A percentile compares a stretch with the other conserved stretches of the same genome.
These are phyloP conservation scores for Chaetomium fimeti DNA, from an alignment of 495 filamentous ascomycete genomes.

Conservation along the genomic window DNA sequence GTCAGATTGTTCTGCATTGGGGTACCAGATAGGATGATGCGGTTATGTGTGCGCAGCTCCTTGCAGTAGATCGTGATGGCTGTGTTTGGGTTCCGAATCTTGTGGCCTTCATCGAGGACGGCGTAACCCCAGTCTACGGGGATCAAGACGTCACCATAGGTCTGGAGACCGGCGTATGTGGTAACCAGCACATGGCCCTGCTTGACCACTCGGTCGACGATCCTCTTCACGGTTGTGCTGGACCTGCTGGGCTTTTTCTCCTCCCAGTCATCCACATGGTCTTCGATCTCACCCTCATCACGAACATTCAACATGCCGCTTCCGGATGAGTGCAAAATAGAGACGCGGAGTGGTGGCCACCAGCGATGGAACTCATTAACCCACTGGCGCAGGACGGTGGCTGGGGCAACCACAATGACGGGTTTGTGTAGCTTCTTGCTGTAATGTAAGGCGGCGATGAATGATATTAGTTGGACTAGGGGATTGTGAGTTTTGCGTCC, in stretches of 20 bases:
- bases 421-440: slow-evolving; percentile 80
- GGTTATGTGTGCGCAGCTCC: slow-evolving; percentile 79
- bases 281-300: slow-evolving; percentile 69
- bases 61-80: slow-evolving; percentile 91
- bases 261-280: slow-evolving; percentile 53
- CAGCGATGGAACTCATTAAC: slow-evolving; percentile 96
- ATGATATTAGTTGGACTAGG: slow-evolving; percentile 81
- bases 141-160: slow-evolving; percentile 74
- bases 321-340: slow-evolving; percentile 90
- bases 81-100: slow-evolving; percentile 93
- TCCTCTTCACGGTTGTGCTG: slow-evolving; percentile 65
- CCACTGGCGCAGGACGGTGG: slow-evolving; percentile 94
- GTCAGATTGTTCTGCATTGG: slow-evolving; percentile 98
- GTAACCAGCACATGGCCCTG: slow-evolving; percentile 92
- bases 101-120: slow-evolving; percentile 94
- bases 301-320: slow-evolving; percentile 89
- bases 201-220: slow-evolving; percentile 78
- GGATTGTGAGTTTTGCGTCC: not conserved
- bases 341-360: slow-evolving; percentile 95
- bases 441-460: slow-evolving; percentile 86
- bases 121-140: slow-evolving; percentile 87
- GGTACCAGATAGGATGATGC: slow-evolving; percentile 90
- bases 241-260: slow-evolving; percentile 41
- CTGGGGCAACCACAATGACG: slow-evolving; percentile 84
- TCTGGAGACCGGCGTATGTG: slow-evolving; percentile 89